Conservation (phyloP, 2,329 filamentous ascomycete species). For the Cladophialophora yegresii region DNA sequence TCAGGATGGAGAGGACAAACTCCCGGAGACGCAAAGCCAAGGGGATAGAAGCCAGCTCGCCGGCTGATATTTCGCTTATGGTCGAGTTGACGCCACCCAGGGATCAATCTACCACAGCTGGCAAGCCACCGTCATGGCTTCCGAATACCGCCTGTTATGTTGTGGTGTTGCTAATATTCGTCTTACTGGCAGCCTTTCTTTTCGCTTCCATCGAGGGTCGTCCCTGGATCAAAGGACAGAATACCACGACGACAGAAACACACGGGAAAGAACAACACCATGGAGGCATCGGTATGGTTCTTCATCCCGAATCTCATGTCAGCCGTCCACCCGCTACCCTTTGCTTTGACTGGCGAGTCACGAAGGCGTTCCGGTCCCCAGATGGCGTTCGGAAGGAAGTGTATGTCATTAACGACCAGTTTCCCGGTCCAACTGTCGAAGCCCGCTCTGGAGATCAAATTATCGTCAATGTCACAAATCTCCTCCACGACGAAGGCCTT, state of each 20-base stretch:
- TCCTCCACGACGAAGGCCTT: slow-evolving; percentile 30
- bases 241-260: not conserved
- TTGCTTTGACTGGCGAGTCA: slow-evolving; percentile 48
- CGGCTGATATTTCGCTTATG: not conserved
- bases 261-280: not conserved
- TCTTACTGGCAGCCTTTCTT: not conserved
- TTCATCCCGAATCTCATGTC: not conserved
- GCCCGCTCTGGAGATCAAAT: slow-evolving; percentile 51
- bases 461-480: slow-evolving; percentile 49
- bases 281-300: not conserved
- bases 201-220: not conserved
- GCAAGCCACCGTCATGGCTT: not conserved
- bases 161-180: not conserved
- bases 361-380: slow-evolving; percentile 44
- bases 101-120: not conserved
- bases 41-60: slow-evolving; percentile 31
- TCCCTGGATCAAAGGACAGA: not conserved
- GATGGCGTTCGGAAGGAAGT: slow-evolving; percentile 56
- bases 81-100: not conserved
- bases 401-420: slow-evolving; percentile 53
- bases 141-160: not conserved
- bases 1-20: slow-evolving; percentile 19
- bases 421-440: slow-evolving; percentile 56
- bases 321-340: slow-evolving; percentile 37
- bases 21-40: slow-evolving; percentile 18